Evolutionary conservation across 2,329 filamentous ascomycete genomes (phyloP).

Genomic region (Fusarium cicatricum): DNA sequence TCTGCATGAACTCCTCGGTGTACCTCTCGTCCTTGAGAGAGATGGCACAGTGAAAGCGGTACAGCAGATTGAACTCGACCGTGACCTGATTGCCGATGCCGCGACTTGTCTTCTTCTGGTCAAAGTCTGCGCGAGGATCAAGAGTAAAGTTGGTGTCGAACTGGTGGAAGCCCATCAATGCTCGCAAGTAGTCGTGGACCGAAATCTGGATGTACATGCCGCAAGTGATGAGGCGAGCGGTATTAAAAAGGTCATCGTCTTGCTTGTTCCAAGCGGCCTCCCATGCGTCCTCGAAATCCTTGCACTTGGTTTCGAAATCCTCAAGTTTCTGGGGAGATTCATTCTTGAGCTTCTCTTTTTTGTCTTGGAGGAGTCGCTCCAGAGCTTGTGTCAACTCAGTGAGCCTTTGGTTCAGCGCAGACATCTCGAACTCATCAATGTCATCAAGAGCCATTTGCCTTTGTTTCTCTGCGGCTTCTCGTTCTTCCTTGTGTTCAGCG

Average conservation of each 20-base stretch:
- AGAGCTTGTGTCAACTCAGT: too few relatives aligned
- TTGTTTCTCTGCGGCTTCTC: too few relatives aligned
- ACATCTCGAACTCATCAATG: too few relatives aligned
- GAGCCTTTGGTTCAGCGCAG: too few relatives aligned
- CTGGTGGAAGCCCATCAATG: slow-evolving; percentile 59
- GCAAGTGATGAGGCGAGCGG: slow-evolving; percentile 56
- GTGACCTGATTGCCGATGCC: slow-evolving; percentile 48
- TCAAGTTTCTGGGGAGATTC: too few relatives aligned
- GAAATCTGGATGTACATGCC: slow-evolving; percentile 64
- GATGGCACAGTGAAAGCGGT: slow-evolving; percentile 47
- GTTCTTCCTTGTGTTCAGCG: too few relatives aligned
- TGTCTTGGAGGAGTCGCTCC: too few relatives aligned
- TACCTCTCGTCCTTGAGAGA: slow-evolving; percentile 45
- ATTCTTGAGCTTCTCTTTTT: too few relatives aligned
- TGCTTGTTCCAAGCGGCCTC: slow-evolving; percentile 50
- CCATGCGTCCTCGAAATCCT: too few relatives aligned
- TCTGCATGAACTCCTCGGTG: slow-evolving; percentile 37
- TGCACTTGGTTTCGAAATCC: too few relatives aligned
- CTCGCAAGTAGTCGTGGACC: slow-evolving; percentile 51
- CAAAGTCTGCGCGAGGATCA: slow-evolving; percentile 38
- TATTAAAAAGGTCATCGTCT: slow-evolving; percentile 53
- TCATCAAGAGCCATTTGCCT: too few relatives aligned
- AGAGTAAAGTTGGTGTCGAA: slow-evolving; percentile 66
- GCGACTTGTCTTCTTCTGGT: slow-evolving; percentile 38
- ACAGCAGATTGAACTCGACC: slow-evolving; percentile 49